phyloP scores from a whole-genome alignment of 2,329 filamentous ascomycete genomes.

The Bipolaris zeicola region DNA sequence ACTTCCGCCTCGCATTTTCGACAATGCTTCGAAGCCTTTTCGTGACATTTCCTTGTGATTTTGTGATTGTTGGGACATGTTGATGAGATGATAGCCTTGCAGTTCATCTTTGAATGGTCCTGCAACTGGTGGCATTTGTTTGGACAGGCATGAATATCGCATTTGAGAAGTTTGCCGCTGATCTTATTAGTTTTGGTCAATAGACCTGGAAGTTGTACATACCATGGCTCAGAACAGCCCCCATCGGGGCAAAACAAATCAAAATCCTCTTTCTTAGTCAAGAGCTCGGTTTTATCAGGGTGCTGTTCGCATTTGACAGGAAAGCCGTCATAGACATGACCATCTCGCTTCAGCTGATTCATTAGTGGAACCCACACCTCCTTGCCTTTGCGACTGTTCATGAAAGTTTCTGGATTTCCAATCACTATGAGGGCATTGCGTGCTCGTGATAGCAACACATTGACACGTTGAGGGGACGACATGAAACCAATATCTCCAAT shows the following conservation, averaged over 20 bases:
- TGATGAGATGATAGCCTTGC: slow-evolving; percentile 51
- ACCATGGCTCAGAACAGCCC: slow-evolving; percentile 70
- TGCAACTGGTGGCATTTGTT: slow-evolving; percentile 65
- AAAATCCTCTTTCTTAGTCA: slow-evolving; percentile 64
- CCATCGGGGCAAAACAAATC: slow-evolving; percentile 69
- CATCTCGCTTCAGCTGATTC: slow-evolving; percentile 57
- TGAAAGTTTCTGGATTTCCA: slow-evolving; percentile 71
- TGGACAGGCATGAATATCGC: slow-evolving; percentile 64
- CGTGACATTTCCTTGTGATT: slow-evolving; percentile 55
- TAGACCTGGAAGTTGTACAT: slow-evolving; percentile 26
- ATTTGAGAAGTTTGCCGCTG: slow-evolving; percentile 60
- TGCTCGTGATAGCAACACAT: slow-evolving; percentile 72
- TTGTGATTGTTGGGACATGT: slow-evolving; percentile 61
- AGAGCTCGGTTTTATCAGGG: slow-evolving; percentile 48
- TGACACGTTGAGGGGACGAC: slow-evolving; percentile 67
- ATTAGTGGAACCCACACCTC: slow-evolving; percentile 65
- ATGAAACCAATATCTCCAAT: slow-evolving; percentile 73
- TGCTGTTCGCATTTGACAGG: slow-evolving; percentile 46
- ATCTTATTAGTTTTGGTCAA: slow-evolving; percentile 15
- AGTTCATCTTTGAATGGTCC: slow-evolving; percentile 64
- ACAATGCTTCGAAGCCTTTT: slow-evolving; percentile 51
- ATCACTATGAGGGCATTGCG: slow-evolving; percentile 70
- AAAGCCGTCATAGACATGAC: slow-evolving; percentile 52
- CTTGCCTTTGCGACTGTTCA: slow-evolving; percentile 62
- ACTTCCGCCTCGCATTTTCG: slow-evolving; percentile 59